Base-by-base conservation (phyloP, 2,329 filamentous ascomycete genomes). In the Dactylellina drechsleri region DNA sequence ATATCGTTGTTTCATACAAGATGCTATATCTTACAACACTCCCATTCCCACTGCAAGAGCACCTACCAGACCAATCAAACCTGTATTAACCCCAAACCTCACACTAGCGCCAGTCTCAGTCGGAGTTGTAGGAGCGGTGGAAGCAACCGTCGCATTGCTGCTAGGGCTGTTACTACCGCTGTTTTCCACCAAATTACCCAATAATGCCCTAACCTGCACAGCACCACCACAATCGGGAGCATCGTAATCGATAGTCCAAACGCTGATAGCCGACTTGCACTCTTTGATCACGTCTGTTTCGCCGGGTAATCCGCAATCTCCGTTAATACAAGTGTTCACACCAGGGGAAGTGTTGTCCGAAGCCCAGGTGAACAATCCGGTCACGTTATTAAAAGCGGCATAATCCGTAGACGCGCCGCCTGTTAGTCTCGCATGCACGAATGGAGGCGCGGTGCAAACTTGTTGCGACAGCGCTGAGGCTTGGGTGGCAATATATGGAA, bases 211-310 rank as follows among this genome's bases (percentile, higher is more conserved):
- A 18, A 75, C 58, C 52, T 58, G 56, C 2, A n/a, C 53, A 0
- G 71, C 57, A 15, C 64, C 71, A 23, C 64, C 71, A 31, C 76
- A 80, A 26, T 73, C 79, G 1, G 85, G 85, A 4, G 85, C 84
- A 77, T 83, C 82, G 74, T 85, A 86, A 66, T 87, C 85, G 18
- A 86, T 82, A 0, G 84, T 85, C 70, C 86, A 87, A 0, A 85
- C 80, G 0, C 81, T 83, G 1, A 87, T 82, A 13, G 81, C 81
- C 1, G 83, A 79, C 47, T 81, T 83, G 0, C 83, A 83, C 13
- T 81, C 80, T 58, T 82, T 81, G 10, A 86, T 82, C 1, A 86
- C 81, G 45, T 81, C 82, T 0, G 84, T 85, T 81, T 87, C 85
- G 0, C 85, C 84, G 0, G 84, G 84, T n/a, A 87, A 78, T 5